A percentile compares a stretch with the other conserved stretches of the same genome.
Evolutionary conservation across 768 basidiomycete species (phyloP).

Genomic region (Scleroderma bovista): DNA sequence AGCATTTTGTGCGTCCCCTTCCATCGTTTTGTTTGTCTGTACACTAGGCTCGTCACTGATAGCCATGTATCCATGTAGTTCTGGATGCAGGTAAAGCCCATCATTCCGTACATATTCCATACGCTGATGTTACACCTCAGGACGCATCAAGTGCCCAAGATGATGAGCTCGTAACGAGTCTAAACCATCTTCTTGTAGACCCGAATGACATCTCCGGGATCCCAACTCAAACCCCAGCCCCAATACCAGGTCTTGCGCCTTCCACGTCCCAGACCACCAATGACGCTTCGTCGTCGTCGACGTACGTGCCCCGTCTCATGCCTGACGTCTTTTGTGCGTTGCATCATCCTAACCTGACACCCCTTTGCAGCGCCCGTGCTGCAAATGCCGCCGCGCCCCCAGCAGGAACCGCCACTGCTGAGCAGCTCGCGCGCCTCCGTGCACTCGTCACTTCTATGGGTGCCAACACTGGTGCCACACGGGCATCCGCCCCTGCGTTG

Average conservation of each 20-base stretch:
- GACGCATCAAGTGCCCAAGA: slow-evolving; percentile 65
- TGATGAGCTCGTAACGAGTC: slow-evolving; percentile 64
- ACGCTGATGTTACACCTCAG: slow-evolving; percentile 29
- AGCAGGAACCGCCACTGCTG: slow-evolving; percentile 39
- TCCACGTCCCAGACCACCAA: slow-evolving; percentile 22
- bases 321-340: background rate
- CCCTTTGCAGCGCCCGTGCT: slow-evolving; percentile 6
- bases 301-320: slow-evolving; percentile 13
- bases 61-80: slow-evolving; percentile 47
- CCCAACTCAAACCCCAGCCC: slow-evolving; percentile 40
- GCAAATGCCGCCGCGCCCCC: slow-evolving; percentile 5
- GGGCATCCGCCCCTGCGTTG: background rate
- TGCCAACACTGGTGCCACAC: slow-evolving; percentile 20
- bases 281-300: slow-evolving; percentile 27
- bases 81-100: slow-evolving; percentile 70
- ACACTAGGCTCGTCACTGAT: slow-evolving; percentile 7
- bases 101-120: background rate
- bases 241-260: slow-evolving; percentile 4
- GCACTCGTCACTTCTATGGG: slow-evolving; percentile 46
- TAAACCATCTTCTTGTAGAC: slow-evolving; percentile 67
- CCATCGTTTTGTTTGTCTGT: slow-evolving; percentile 1
- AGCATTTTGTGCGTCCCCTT: slow-evolving; percentile 73
- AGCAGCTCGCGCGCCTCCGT: slow-evolving; percentile 60
- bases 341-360: background rate
- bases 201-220: slow-evolving; percentile 60